These are phyloP conservation scores for Talaromyces proteolyticus DNA, from an alignment of 495 filamentous ascomycete genomes.

Conservation along the genomic window DNA sequence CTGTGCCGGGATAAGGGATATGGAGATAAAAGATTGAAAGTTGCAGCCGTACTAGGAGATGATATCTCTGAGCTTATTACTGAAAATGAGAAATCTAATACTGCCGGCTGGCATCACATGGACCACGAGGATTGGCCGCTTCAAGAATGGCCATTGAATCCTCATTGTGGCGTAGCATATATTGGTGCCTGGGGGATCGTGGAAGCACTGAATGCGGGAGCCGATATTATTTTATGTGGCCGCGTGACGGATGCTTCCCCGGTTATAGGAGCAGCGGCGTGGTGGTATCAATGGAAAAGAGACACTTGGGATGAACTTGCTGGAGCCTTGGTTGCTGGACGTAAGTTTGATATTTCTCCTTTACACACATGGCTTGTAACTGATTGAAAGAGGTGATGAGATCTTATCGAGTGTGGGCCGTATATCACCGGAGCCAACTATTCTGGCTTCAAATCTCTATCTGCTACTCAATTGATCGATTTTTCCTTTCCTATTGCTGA, in stretches of 20 bases:
- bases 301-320: conserved; percentile 28
- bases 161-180: conserved; percentile 14
- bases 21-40: neutral
- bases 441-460: conserved; percentile 34
- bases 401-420: conserved; percentile 35
- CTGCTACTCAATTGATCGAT: conserved; percentile 4
- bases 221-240: conserved; percentile 42
- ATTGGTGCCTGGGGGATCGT: conserved; percentile 33
- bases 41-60: conserved; percentile 10
- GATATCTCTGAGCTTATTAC: conserved; percentile 9
- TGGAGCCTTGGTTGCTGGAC: conserved; percentile 28
- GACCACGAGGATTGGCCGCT: conserved; percentile 9
- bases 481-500: conserved; percentile 41
- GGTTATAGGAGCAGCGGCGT: conserved; percentile 31
- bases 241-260: conserved; percentile 36
- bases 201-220: conserved; percentile 29
- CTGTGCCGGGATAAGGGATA: conserved; percentile 5
- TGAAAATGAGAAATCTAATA: conserved; percentile 3
- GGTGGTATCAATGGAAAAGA: conserved; percentile 27
- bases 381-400: neutral
- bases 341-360: conserved; percentile 4
- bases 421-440: conserved; percentile 44
- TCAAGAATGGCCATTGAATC: conserved; percentile 8
- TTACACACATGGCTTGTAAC: neutral
- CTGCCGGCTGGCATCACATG: conserved; percentile 2